Percentiles rank a stretch among this genome's conserved stretches.
Conservation (phyloP, 148 eudicot genomes). For the Spergularia marina region DNA sequence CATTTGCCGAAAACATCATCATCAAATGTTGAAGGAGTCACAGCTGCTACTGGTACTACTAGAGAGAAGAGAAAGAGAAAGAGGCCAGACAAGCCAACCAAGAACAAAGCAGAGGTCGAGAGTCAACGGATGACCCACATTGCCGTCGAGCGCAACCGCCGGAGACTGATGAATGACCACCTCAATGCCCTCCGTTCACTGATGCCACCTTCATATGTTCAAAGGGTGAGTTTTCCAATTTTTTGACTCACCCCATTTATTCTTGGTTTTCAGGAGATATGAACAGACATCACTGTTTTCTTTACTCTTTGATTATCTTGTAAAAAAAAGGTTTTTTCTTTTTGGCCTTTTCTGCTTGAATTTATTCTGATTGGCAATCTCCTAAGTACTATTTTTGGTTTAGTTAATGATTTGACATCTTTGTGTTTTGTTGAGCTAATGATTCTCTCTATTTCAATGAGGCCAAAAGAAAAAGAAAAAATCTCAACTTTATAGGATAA, state of each 20-base stretch:
- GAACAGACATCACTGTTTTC: neutral
- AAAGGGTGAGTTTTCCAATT: slow-evolving; percentile 34
- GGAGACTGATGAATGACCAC: slow-evolving; percentile 57
- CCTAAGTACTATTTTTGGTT: neutral
- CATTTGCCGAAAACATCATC: slow-evolving; percentile 10
- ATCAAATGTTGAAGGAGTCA: neutral
- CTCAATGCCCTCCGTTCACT: slow-evolving; percentile 48
- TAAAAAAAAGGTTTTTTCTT: neutral
- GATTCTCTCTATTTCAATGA: slow-evolving; percentile 1
- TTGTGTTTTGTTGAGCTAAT: neutral
- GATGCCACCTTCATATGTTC: slow-evolving; percentile 57
- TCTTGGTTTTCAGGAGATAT: neutral
- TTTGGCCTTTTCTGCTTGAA: slow-evolving; percentile 14
- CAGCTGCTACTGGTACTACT: neutral
- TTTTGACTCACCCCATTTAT: neutral
- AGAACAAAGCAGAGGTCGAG: slow-evolving; percentile 51
- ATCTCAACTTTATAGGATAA: too few relatives aligned
- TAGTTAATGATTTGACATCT: neutral
- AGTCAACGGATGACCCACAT: slow-evolving; percentile 62
- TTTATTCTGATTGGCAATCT: slow-evolving; percentile 5
- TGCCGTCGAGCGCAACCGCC: slow-evolving; percentile 58
- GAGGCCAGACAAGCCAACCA: slow-evolving; percentile 25
- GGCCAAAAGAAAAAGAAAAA: neutral
- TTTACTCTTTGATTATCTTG: neutral
- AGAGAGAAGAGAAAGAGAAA: slow-evolving; percentile 27